These are phyloP conservation scores for Aspergillus luchuensis DNA, from an alignment of 2,329 filamentous ascomycete species.

Conservation along the genomic window DNA sequence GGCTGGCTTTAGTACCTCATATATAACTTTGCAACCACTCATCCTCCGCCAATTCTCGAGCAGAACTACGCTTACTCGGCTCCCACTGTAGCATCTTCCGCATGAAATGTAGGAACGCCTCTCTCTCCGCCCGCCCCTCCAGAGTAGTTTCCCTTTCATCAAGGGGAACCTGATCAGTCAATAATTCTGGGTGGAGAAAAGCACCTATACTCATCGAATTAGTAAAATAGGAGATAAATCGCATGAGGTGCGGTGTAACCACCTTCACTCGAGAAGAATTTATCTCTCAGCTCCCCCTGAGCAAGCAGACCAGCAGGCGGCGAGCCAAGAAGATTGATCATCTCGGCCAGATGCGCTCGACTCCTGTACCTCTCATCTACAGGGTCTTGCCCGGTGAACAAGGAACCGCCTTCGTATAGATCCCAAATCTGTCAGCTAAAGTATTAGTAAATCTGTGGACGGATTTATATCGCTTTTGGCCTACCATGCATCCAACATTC, in stretches of 20 bases:
- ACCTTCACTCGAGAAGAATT: conserved; percentile 47
- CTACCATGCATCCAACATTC: conserved; percentile 56
- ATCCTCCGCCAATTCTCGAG: conserved; percentile 30
- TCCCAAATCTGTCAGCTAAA: conserved; percentile 49
- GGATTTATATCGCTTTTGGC: conserved; percentile 15
- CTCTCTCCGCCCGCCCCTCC: conserved; percentile 34
- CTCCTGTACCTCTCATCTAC: conserved; percentile 45
- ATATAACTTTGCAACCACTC: conserved; percentile 28
- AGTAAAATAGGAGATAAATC: too few species aligned
- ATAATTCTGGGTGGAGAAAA: conserved; percentile 23
- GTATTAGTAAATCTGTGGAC: not conserved
- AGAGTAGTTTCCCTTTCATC: conserved; percentile 43
- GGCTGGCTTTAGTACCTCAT: not conserved
- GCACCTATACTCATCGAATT: conserved; percentile 27
- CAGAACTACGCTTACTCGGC: conserved; percentile 32
- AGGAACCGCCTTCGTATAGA: conserved; percentile 48
- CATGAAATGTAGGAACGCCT: conserved; percentile 34
- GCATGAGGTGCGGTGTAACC: not conserved
- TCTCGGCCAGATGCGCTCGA: conserved; percentile 53
- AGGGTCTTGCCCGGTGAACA: conserved; percentile 49
- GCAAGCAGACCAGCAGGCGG: conserved; percentile 41
- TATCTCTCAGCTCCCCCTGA: conserved; percentile 31
- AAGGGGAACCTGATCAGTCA: conserved; percentile 32
- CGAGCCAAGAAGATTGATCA: conserved; percentile 49
- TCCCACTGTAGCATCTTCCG: conserved; percentile 44